Evolutionary conservation across 305 asterid genomes (phyloP).

Genomic region (Rubia peregrina): DNA sequence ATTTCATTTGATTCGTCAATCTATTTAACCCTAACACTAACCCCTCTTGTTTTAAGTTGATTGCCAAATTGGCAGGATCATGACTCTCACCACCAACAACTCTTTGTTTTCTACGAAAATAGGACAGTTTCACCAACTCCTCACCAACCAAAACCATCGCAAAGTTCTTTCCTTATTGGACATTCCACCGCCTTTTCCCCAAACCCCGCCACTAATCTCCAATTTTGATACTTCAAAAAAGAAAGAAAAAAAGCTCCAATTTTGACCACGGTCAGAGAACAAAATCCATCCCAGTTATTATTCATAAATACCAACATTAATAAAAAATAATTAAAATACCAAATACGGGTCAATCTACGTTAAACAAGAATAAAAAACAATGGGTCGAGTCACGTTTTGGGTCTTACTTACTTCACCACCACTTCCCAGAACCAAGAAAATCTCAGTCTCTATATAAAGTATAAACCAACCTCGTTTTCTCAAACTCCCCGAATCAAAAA

Average conservation of each 20-base stretch:
- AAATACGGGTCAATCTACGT: neutral
- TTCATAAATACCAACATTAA: neutral
- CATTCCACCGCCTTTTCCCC: neutral
- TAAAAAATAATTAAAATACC: neutral
- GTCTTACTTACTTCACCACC: neutral
- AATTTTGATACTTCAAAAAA: neutral
- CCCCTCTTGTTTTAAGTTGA: too few species aligned
- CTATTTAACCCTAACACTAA: too few species aligned
- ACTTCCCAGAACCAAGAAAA: neutral
- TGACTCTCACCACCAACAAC: neutral
- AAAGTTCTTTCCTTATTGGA: neutral
- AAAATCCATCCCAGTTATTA: neutral
- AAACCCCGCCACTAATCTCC: neutral
- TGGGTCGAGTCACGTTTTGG: neutral
- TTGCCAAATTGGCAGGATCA: too few species aligned
- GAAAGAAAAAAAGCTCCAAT: neutral
- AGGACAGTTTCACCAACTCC: slow-evolving; percentile 9
- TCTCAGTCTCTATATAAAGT: slow-evolving; percentile 4
- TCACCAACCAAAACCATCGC: slow-evolving; percentile 10
- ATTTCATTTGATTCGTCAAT: too few species aligned
- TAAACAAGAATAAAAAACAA: neutral
- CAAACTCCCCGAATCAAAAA: neutral
- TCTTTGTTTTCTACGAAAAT: neutral
- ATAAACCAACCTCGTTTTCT: neutral
- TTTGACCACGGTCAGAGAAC: neutral